phyloP scores from a whole-genome alignment of 2,329 filamentous ascomycete genomes.

The Epichloe hybrida region DNA sequence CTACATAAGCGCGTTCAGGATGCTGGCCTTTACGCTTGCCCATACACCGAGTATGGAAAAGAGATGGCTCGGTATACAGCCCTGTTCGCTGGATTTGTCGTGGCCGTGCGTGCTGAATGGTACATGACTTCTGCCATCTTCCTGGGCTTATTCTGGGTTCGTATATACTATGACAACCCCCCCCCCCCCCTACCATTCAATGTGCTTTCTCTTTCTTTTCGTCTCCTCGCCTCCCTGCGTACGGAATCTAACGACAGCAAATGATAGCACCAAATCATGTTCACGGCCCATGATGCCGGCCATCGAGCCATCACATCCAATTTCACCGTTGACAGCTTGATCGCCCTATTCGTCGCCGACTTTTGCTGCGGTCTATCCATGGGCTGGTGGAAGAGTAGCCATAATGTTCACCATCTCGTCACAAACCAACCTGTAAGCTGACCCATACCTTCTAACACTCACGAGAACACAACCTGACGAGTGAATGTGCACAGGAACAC shows the following conservation, averaged over 20 bases:
- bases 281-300: slow-evolving; percentile 51
- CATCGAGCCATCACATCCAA: slow-evolving; percentile 49
- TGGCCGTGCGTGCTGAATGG: slow-evolving; percentile 34
- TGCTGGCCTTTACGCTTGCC: slow-evolving; percentile 44
- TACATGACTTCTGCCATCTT: slow-evolving; percentile 44
- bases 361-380: slow-evolving; percentile 53
- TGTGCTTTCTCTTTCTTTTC: background rate
- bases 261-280: slow-evolving; percentile 51
- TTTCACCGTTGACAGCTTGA: slow-evolving; percentile 43
- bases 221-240: too few relatives aligned
- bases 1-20: slow-evolving; percentile 42
- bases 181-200: background rate
- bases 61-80: slow-evolving; percentile 40
- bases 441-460: background rate
- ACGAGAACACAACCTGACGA: background rate
- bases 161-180: slow-evolving; percentile 4
- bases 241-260: slow-evolving; percentile 8
- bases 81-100: slow-evolving; percentile 35
- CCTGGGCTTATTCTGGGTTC: slow-evolving; percentile 49
- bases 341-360: slow-evolving; percentile 49
- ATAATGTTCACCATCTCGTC: slow-evolving; percentile 55
- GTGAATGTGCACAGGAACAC: slow-evolving; percentile 26
- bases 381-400: slow-evolving; percentile 57
- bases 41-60: slow-evolving; percentile 43
- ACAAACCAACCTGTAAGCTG: slow-evolving; percentile 42